Conservation (phyloP, 768 basidiomycete species). For the Pleurotus ostreatus region DNA sequence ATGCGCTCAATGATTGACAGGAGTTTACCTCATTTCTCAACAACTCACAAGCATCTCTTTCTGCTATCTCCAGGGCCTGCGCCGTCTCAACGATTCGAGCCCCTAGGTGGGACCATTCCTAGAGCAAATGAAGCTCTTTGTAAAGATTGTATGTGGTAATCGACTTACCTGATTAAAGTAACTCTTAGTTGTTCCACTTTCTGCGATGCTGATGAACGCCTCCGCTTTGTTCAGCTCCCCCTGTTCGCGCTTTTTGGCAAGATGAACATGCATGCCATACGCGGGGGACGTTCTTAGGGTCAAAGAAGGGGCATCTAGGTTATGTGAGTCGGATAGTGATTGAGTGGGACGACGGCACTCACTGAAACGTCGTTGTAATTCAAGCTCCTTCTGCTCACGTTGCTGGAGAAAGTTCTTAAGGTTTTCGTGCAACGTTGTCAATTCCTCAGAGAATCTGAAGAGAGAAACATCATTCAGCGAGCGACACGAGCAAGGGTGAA, state of each 20-base stretch:
- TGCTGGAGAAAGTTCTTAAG: conserved; percentile 40
- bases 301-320: conserved; percentile 64
- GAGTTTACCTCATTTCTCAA: conserved; percentile 60
- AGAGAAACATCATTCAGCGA: neutral
- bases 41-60: conserved; percentile 69
- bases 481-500: neutral
- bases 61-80: conserved; percentile 46
- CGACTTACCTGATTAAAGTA: conserved; percentile 60
- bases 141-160: neutral
- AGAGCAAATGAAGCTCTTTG: neutral
- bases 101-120: conserved; percentile 81
- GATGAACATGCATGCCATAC: conserved; percentile 74
- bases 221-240: conserved; percentile 39
- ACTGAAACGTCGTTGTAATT: conserved; percentile 56
- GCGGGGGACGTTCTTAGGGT: conserved; percentile 65
- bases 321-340: conserved; percentile 1
- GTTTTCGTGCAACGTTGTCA: conserved; percentile 43
- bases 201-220: conserved; percentile 55
- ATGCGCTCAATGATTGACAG: neutral
- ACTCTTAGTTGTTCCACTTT: conserved; percentile 60
- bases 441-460: conserved; percentile 57
- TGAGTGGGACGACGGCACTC: conserved; percentile 11
- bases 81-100: conserved; percentile 57
- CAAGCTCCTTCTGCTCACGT: conserved; percentile 49
- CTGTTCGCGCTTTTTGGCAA: conserved; percentile 64